phyloP scores from a whole-genome alignment of 306 rosid species.

The Citrullus mucosospermus region DNA sequence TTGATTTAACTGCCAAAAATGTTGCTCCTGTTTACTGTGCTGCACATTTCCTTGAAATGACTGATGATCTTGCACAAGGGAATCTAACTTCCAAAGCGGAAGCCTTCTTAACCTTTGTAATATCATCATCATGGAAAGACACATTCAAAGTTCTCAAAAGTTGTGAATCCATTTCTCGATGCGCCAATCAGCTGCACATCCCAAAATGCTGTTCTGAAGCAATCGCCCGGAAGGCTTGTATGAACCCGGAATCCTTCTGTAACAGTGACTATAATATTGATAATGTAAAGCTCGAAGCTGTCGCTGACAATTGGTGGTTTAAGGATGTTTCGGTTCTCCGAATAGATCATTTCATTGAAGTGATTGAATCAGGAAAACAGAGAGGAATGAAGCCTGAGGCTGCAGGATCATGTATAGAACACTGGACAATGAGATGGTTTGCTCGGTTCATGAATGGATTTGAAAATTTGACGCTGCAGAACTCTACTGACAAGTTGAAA shows the following conservation, averaged over 20 bases:
- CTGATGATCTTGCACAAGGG: constrained; percentile 47
- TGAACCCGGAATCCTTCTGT: constrained; percentile 26
- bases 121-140: constrained; percentile 69
- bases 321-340: constrained; percentile 43
- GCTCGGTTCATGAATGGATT: constrained; percentile 26
- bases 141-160: constrained; percentile 51
- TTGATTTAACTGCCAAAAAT: constrained; percentile 46
- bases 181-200: constrained; percentile 49
- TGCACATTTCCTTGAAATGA: constrained; percentile 70
- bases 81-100: constrained; percentile 61
- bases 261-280: constrained; percentile 4
- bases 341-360: constrained; percentile 65
- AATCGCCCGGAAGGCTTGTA: constrained; percentile 55
- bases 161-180: constrained; percentile 46
- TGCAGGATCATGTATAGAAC: constrained; percentile 55
- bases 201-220: constrained; percentile 47
- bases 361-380: constrained; percentile 37
- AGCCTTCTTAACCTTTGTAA: constrained; percentile 43
- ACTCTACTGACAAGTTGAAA: constrained; percentile 18
- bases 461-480: constrained; percentile 13
- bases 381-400: constrained; percentile 37
- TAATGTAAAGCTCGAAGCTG: constrained; percentile 9
- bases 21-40: constrained; percentile 51
- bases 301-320: constrained; percentile 53
- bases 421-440: constrained; percentile 53